Percentiles rank a stretch among this genome's conserved stretches.
phyloP scores from a whole-genome alignment of 164 flowering plant species.

The Litsea cubeba region DNA sequence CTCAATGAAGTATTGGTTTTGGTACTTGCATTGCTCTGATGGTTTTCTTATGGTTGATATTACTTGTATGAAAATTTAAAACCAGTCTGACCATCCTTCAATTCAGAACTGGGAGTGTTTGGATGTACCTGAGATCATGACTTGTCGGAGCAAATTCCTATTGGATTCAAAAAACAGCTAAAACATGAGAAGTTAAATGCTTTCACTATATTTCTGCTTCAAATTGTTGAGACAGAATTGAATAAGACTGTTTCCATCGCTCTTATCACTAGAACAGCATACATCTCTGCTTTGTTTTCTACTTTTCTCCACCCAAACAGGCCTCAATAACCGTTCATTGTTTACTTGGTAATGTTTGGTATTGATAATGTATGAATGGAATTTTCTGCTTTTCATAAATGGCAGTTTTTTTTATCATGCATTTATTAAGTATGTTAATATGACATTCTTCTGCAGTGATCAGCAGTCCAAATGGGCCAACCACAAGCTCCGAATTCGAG shows the following conservation, averaged over 20 bases:
- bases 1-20: too few species aligned
- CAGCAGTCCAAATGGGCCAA: slow-evolving; percentile 68
- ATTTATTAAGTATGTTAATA: background rate
- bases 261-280: background rate
- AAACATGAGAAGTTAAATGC: background rate
- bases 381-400: background rate
- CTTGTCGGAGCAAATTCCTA: too few species aligned
- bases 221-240: background rate
- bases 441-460: slow-evolving; percentile 37
- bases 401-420: background rate
- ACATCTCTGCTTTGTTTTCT: background rate
- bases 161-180: too few species aligned
- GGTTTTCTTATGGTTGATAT: too few species aligned
- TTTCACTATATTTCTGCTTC: background rate
- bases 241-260: background rate
- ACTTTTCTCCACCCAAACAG: background rate
- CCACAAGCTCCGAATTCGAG: slow-evolving; percentile 73
- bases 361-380: background rate
- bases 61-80: too few species aligned
- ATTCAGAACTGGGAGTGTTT: too few species aligned
- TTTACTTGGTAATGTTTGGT: background rate
- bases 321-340: background rate
- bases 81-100: too few species aligned
- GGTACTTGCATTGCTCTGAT: too few species aligned
- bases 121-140: too few species aligned